Evolutionary conservation across 441 rosid genomes (phyloP).

Genomic region (Syzygium malaccense): DNA sequence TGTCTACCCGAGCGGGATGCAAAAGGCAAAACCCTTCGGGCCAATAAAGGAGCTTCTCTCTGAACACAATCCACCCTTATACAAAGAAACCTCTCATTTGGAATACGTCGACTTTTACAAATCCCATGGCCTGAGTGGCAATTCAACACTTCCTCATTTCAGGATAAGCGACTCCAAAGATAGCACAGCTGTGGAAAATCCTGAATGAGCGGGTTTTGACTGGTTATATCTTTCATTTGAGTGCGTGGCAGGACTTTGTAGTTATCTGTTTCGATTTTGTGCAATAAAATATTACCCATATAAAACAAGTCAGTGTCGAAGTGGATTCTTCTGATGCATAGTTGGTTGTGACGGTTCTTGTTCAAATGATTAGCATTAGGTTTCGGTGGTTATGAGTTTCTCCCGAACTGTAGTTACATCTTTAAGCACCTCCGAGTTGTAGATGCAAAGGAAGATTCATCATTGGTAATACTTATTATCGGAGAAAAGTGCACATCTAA

Average conservation of each 20-base stretch:
- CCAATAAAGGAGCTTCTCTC: constrained; percentile 27
- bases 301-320: background rate
- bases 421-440: background rate
- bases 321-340: background rate
- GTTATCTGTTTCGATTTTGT: background rate
- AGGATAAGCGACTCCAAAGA: background rate
- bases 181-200: background rate
- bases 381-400: background rate
- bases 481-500: background rate
- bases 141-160: constrained; percentile 23
- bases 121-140: constrained; percentile 30
- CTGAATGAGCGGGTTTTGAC: background rate
- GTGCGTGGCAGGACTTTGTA: background rate
- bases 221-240: background rate
- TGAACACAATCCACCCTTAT: constrained; percentile 14
- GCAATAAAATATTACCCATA: background rate
- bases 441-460: background rate
- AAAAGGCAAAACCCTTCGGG: constrained; percentile 20
- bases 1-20: constrained; percentile 28
- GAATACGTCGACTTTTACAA: constrained; percentile 23
- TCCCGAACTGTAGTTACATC: background rate
- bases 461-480: background rate
- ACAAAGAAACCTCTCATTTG: constrained; percentile 19
- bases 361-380: background rate
- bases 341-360: background rate